Conservation (phyloP, 1,284 basidiomycete species). For the Exobasidium cylindrosporum region DNA sequence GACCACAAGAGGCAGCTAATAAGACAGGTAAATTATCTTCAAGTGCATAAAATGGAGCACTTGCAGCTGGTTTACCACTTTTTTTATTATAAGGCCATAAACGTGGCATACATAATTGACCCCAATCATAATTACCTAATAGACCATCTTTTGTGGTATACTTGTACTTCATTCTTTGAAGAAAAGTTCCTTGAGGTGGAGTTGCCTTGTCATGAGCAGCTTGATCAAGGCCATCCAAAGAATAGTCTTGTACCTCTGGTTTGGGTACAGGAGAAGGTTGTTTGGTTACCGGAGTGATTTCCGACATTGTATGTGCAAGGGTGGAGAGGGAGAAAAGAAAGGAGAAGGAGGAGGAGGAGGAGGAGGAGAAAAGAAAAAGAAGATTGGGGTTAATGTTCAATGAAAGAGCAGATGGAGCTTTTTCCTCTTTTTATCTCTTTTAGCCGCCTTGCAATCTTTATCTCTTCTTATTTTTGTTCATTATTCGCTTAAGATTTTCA, state of each 20-base stretch:
- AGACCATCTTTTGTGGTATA: constrained; percentile 27
- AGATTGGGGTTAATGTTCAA: too few species aligned
- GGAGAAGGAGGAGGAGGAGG: not conserved
- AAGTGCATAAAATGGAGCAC: constrained; percentile 42
- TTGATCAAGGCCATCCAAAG: too few species aligned
- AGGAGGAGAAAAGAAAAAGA: too few species aligned
- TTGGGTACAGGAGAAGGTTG: not conserved
- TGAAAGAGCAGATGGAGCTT: too few species aligned
- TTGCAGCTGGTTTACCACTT: constrained; percentile 18
- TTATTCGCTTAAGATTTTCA: too few species aligned
- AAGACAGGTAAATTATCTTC: constrained; percentile 38
- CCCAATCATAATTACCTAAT: constrained; percentile 43
- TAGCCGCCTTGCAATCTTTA: too few species aligned
- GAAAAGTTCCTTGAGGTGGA: not conserved
- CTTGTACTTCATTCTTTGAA: not conserved
- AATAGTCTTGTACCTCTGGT: not conserved
- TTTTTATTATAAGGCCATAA: constrained; percentile 31
- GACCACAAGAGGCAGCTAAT: constrained; percentile 40
- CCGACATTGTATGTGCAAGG: not conserved
- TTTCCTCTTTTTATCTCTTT: too few species aligned
- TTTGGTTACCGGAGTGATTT: not conserved
- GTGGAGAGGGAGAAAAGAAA: not conserved
- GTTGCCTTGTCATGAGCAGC: not conserved
- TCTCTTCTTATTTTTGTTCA: too few species aligned
- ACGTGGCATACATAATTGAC: constrained; percentile 34